phyloP scores from a whole-genome alignment of 1,284 basidiomycete genomes.

The Tylopilus sp. region DNA sequence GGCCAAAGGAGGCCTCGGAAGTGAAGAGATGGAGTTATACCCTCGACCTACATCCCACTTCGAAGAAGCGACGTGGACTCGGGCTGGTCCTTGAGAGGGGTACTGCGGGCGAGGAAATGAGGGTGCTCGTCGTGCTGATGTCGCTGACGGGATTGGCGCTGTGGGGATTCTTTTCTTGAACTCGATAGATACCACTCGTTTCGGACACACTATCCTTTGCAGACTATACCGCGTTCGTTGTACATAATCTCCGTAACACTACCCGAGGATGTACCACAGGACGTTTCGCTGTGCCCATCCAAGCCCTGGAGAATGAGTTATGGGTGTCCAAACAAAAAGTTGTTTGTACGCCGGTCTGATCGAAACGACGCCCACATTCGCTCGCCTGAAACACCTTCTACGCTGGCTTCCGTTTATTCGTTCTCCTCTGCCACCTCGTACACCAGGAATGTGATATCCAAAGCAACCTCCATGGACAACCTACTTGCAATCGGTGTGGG shows the following conservation, averaged over 20 bases:
- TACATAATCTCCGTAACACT: neutral
- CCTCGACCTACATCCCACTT: conserved; percentile 27
- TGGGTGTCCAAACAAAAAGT: no score
- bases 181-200: neutral
- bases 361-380: neutral
- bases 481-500: conserved; percentile 51
- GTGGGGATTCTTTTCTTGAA: conserved; percentile 45
- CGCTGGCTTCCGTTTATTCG: conserved; percentile 42
- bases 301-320: no score
- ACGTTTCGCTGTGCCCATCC: no score
- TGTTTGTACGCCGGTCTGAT: conserved; percentile 13
- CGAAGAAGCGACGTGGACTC: conserved; percentile 37
- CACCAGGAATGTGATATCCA: conserved; percentile 35
- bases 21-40: conserved; percentile 23
- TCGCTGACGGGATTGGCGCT: conserved; percentile 52
- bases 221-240: conserved; percentile 1
- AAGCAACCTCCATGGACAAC: conserved; percentile 48
- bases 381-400: conserved; percentile 19
- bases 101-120: conserved; percentile 64
- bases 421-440: conserved; percentile 32
- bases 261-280: no score
- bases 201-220: neutral
- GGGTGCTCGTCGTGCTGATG: conserved; percentile 55
- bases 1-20: conserved; percentile 4
- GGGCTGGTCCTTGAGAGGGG: conserved; percentile 53